Conservation (phyloP, 306 rosid genomes). For the Ormosia emarginata region DNA sequence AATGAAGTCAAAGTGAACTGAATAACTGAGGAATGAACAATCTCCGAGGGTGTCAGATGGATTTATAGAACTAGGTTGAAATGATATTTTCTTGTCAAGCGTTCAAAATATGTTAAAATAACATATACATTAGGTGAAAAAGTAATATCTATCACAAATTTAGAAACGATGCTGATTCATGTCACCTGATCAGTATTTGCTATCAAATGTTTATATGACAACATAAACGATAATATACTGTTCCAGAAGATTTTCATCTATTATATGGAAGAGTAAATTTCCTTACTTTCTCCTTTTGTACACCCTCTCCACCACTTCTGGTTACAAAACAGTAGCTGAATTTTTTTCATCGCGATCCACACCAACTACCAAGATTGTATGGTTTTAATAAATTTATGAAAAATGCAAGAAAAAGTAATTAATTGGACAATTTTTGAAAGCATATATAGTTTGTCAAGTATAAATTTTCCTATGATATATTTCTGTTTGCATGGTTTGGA, state of each 20-base stretch:
- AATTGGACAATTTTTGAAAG: not conserved
- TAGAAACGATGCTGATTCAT: not conserved
- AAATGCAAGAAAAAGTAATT: not conserved
- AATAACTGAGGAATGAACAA: not conserved
- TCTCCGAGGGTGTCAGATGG: not conserved
- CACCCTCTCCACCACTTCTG: not conserved
- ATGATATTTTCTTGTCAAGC: conserved; percentile 9
- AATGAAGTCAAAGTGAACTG: conserved; percentile 8
- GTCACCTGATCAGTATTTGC: conserved; percentile 10
- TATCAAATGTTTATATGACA: not conserved
- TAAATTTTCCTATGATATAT: not conserved
- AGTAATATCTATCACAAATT: not conserved
- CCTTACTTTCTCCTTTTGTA: not conserved
- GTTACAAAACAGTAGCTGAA: not conserved
- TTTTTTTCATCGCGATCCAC: not conserved
- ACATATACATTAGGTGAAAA: not conserved
- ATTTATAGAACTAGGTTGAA: conserved; percentile 11
- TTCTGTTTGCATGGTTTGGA: conserved; percentile 7
- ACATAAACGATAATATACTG: not conserved
- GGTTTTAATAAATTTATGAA: not conserved
- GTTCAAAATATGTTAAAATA: not conserved
- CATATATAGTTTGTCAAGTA: not conserved
- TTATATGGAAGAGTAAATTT: not conserved
- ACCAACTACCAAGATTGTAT: conserved; percentile 1
- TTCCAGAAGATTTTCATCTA: not conserved